Evolutionary conservation across 129 eudicot species (phyloP), one percentile per base, ranked within the genome.

Genomic region (Ambrosia trifida): DNA sequence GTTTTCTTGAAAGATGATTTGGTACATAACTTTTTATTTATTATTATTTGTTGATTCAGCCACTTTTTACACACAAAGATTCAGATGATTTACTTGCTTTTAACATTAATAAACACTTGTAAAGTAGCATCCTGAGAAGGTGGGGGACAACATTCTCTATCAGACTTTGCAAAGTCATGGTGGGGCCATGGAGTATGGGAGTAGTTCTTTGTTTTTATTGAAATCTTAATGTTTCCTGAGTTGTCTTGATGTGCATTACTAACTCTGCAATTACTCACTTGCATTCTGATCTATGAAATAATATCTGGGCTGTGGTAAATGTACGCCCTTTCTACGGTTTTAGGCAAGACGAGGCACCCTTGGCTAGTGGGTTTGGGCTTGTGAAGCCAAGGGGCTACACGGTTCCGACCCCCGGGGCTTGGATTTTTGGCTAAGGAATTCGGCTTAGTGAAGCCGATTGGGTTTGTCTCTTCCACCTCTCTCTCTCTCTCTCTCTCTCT

Each of bases 131-230:
- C 31, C 24, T n/a, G 31, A 54, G 60, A 54, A 19, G 60, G 60
- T 54, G 60, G 60, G 60, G 60, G 9, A 19, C 60, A 54, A 54
- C 24, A 19, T 54, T 54, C 60, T 54, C 60, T 13, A 54, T 33
- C 70, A 47, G 82, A 47, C 32, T 54, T 52, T 24, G 28, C 28
- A 64, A 56, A 77, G 16, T 41, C 40, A 76, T 31, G 62, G 73
- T 66, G 73, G 80, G 80, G 44, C 63, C 80, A 64, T 74, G 44
- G 75, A 28, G 43, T 72, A 52, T 68, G 58, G 76, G 75, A 33
- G 40, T 76, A 72, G 63, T 76, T 45, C 36, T 17, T 76, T 76
- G 73, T 76, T 61, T 61, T 73, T 73, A 61, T 60, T 45, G 50
- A 17, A 46, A 73, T 73, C 61, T 61, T 73, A 32, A 61, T 73